These are phyloP conservation scores for Xylaria sp. DNA, from an alignment of 2,329 filamentous ascomycete species.

Conservation along the genomic window DNA sequence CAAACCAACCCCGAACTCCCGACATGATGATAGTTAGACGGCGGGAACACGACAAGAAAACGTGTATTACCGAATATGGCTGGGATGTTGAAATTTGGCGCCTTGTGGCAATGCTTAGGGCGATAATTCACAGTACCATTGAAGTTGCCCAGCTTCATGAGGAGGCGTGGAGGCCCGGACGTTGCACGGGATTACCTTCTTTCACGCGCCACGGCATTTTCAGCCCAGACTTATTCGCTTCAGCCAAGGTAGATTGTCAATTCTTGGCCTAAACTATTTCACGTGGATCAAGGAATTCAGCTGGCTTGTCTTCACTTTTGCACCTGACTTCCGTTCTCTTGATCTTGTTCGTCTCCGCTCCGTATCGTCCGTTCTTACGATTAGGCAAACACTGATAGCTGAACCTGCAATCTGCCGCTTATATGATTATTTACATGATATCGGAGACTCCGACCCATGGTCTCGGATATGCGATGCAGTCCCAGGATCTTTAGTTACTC, in stretches of 20 bases:
- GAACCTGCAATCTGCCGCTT: too few relatives aligned
- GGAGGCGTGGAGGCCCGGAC: neutral
- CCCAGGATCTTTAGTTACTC: too few relatives aligned
- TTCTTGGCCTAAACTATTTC: neutral
- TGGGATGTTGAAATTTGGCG: neutral
- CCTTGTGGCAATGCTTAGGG: neutral
- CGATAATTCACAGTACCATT: neutral
- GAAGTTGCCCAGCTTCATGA: neutral
- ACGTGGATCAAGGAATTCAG: too few relatives aligned
- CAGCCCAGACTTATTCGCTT: neutral
- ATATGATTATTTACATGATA: too few relatives aligned
- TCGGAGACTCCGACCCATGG: too few relatives aligned
- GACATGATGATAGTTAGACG: constrained; percentile 61
- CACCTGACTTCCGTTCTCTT: too few relatives aligned
- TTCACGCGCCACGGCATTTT: neutral
- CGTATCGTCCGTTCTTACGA: too few relatives aligned
- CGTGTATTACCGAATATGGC: constrained; percentile 11
- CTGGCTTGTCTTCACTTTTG: too few relatives aligned
- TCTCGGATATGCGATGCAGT: too few relatives aligned
- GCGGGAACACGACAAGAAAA: constrained; percentile 19
- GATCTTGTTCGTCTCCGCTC: too few relatives aligned
- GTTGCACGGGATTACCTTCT: neutral
- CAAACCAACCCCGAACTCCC: constrained; percentile 88
- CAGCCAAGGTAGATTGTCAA: neutral
- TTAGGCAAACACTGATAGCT: too few relatives aligned